Base-by-base conservation (phyloP, 2,329 filamentous ascomycete species). In the Cordyceps javanica region DNA sequence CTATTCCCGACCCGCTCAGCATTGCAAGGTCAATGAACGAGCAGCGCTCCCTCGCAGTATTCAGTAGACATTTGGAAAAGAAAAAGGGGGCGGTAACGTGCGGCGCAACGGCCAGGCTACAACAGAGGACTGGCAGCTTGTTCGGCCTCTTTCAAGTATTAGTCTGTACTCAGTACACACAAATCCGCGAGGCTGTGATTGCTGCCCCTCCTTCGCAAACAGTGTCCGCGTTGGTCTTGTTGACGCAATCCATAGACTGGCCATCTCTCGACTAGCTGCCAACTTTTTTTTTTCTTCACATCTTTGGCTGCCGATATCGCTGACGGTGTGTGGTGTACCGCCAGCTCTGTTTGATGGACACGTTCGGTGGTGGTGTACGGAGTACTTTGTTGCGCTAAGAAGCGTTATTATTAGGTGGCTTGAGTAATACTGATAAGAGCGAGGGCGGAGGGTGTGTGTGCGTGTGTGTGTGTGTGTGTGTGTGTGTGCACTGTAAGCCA, bases 281-380 rank as follows among this genome's bases (percentile, higher is more conserved):
- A n/a, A 19, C 28, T 46, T 45, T 21, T 30, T 19, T 19, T 9
- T 32, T 23, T 19, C 14, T 34, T 9, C 39, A n/a, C 10, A 7
- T 23, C 10, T 11, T 28, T 46, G 8, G 28, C 21, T 46, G 52
- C 52, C 52, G 52, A 55, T 55, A 46, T 55, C 52, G 52, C 52
- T 46, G 52, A 42, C 21, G n/a, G 23, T 7, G 34, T 41, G 5
- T 9, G 28, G 23, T 16, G 16, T 38, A 38, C 36, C n/a, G 36
- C 14, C 6, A 38, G 36, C n/a, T n/a, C n/a, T n/a, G n/a, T n/a
- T n/a, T n/a, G n/a, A n/a, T n/a, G n/a, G n/a, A n/a, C n/a, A n/a
- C n/a, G n/a, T n/a, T n/a, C n/a, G n/a, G n/a, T 32, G 23, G 34
- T 28, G 48, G 32, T 50, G 30, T 49, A 9, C 16, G 21, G 23